phyloP scores from a whole-genome alignment of 768 basidiomycete species.

The Dictyophora rubrovolvata region DNA sequence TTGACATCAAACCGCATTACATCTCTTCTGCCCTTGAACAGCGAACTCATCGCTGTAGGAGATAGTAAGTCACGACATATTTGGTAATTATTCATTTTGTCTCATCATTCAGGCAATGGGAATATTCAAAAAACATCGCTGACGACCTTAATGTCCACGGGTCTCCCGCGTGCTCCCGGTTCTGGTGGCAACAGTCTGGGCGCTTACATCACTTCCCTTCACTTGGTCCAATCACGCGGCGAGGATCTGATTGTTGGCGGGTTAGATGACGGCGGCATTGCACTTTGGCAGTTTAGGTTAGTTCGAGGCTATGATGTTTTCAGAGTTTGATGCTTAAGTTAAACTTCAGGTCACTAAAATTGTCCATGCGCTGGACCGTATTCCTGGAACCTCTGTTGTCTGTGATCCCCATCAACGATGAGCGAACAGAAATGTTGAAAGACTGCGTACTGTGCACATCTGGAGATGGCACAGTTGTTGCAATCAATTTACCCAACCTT shows the following conservation, averaged over 20 bases:
- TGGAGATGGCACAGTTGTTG: constrained; percentile 70
- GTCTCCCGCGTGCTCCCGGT: constrained; percentile 10
- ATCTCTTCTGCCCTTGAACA: constrained; percentile 43
- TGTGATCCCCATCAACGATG: constrained; percentile 47
- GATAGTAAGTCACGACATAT: constrained; percentile 35
- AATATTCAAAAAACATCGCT: constrained; percentile 20
- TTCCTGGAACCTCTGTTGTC: constrained; percentile 57
- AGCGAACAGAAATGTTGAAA: constrained; percentile 44
- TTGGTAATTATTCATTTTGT: background rate
- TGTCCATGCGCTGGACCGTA: constrained; percentile 61
- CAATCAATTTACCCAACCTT: constrained; percentile 64
- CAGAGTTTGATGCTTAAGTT: background rate
- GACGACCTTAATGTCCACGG: constrained; percentile 14
- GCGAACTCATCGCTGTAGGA: constrained; percentile 51
- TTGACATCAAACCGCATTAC: constrained; percentile 21
- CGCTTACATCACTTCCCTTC: constrained; percentile 40
- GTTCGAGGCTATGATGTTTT: constrained; percentile 12
- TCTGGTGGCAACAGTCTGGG: constrained; percentile 30
- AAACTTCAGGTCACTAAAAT: constrained; percentile 43
- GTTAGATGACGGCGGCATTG: constrained; percentile 67
- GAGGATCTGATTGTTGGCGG: constrained; percentile 64
- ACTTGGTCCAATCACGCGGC: constrained; percentile 44
- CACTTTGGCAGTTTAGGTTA: constrained; percentile 62
- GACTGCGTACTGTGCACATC: constrained; percentile 68
- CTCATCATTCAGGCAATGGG: constrained; percentile 20